These are phyloP conservation scores for Fraxinus floribunda DNA, from an alignment of 305 asterid genomes.

Conservation along the genomic window DNA sequence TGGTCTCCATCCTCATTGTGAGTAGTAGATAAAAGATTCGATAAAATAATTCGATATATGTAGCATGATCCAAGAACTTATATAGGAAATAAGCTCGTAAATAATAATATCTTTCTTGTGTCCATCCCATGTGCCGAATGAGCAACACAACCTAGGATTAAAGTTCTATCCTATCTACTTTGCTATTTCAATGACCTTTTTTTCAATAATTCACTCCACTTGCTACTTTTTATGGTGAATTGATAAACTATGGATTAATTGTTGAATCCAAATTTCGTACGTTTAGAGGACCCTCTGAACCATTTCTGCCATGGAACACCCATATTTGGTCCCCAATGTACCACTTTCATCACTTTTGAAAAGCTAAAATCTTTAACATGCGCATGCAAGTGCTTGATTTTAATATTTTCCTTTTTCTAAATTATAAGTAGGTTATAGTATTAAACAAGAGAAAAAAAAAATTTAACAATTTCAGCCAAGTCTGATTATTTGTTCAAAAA, in stretches of 20 bases:
- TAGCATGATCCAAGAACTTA: not conserved
- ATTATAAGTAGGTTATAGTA: not conserved
- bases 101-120: not conserved
- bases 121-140: not conserved
- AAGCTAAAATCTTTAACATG: conserved; percentile 19
- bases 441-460: not conserved
- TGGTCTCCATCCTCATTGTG: too few species aligned
- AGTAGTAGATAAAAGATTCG: too few species aligned
- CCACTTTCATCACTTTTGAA: conserved; percentile 16
- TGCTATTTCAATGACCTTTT: not conserved
- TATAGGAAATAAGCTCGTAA: not conserved
- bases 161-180: not conserved
- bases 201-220: not conserved
- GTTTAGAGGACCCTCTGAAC: not conserved
- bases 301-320: not conserved
- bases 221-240: not conserved
- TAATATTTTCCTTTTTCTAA: conserved; percentile 11
- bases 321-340: conserved; percentile 6
- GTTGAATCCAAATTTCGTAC: not conserved
- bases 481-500: not conserved
- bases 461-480: not conserved
- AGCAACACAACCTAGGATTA: not conserved
- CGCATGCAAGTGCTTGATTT: conserved; percentile 20
- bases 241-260: not conserved
- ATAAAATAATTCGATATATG: too few species aligned